These are phyloP conservation scores for Simplicillium sp. DNA, from an alignment of 2,329 filamentous ascomycete species.

Conservation along the genomic window DNA sequence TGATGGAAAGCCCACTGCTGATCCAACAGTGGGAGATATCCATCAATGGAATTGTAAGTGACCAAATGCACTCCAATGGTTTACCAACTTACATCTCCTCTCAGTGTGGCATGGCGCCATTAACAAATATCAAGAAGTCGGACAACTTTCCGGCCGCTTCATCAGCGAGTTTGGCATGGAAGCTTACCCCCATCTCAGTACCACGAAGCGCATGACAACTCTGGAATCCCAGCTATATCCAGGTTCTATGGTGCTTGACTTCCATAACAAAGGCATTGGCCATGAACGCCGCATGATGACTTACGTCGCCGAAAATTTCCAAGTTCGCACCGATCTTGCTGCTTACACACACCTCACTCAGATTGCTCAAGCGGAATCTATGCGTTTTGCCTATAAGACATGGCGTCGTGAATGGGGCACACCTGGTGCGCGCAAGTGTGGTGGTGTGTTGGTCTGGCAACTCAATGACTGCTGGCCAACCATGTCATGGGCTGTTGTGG, in stretches of 20 bases:
- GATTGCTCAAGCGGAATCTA: constrained; percentile 36
- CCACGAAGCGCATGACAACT: constrained; percentile 59
- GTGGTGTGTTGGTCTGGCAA: constrained; percentile 54
- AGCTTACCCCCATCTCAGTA: constrained; percentile 52
- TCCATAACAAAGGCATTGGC: constrained; percentile 71
- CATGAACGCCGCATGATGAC: constrained; percentile 63
- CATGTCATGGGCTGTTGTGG: constrained; percentile 51
- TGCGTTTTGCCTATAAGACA: constrained; percentile 33
- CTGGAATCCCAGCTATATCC: constrained; percentile 40
- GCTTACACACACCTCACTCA: constrained; percentile 28
- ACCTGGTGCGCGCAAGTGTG: constrained; percentile 48
- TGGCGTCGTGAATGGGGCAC: constrained; percentile 52
- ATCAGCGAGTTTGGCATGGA: constrained; percentile 71
- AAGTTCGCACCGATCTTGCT: constrained; percentile 12
- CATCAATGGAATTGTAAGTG: constrained; percentile 53
- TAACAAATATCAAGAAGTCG: constrained; percentile 69
- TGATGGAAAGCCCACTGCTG: constrained; percentile 41
- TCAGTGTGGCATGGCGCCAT: constrained; percentile 65
- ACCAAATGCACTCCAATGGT: not conserved
- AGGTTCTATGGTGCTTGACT: constrained; percentile 64
- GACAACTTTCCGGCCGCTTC: constrained; percentile 61
- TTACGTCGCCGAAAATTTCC: constrained; percentile 66
- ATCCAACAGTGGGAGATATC: constrained; percentile 64
- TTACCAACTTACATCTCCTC: not conserved
- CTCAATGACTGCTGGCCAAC: constrained; percentile 58